phyloP scores from a whole-genome alignment of 1,284 basidiomycete genomes.

The Sparassis latifolia region DNA sequence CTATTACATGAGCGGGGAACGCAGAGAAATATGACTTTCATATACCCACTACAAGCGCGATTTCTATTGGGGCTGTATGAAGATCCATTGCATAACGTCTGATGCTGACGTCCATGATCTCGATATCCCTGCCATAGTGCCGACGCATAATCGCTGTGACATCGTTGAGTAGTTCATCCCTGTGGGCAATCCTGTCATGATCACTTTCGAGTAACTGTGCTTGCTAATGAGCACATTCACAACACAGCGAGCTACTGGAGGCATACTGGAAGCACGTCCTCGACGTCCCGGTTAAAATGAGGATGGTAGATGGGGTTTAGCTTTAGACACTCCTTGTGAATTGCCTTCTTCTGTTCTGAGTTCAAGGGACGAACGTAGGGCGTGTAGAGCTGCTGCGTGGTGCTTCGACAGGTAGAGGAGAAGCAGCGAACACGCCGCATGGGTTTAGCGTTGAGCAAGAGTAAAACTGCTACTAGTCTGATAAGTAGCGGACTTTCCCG shows the following conservation, averaged over 20 bases:
- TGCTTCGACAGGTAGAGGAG: neutral
- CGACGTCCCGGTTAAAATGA: neutral
- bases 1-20: neutral
- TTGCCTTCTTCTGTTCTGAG: conserved; percentile 1
- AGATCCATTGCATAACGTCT: conserved; percentile 6
- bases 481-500: neutral
- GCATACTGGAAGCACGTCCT: neutral
- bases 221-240: too few species aligned
- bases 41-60: conserved; percentile 12
- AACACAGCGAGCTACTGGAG: neutral
- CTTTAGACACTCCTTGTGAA: neutral
- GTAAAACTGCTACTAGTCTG: neutral
- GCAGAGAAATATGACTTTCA: neutral
- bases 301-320: neutral
- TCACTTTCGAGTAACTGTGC: too few species aligned
- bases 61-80: conserved; percentile 6
- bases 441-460: neutral
- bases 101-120: conserved; percentile 10
- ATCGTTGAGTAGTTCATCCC: too few species aligned
- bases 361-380: neutral
- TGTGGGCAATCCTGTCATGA: too few species aligned
- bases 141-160: too few species aligned
- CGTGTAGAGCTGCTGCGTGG: neutral
- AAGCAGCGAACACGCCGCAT: conserved; percentile 3
- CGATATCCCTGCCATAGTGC: conserved; percentile 6